Evolutionary conservation across 2,329 filamentous ascomycete species (phyloP), one percentile per base, ranked within the genome.

Genomic region (Penicillium sclerotiorum): DNA sequence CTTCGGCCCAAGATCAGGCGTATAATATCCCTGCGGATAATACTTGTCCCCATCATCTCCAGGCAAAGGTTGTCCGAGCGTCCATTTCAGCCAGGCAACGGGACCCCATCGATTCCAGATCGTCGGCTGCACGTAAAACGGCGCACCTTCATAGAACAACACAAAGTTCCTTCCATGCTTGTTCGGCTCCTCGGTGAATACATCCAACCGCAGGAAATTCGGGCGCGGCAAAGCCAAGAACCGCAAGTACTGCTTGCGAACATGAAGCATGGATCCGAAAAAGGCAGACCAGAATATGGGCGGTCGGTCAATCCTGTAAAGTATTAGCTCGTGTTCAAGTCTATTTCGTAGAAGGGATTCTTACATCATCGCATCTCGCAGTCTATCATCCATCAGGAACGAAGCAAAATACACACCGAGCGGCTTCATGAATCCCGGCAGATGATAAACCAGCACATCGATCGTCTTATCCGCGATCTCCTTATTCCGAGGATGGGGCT

Each of bases 301-400:
- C 0, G 75, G 69, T 5, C 68, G 62, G 1, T 66, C 50, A 25
- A 73, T 74, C 62, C 71, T 72, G 18, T 8, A 53, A 9, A 45
- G 15, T 17, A 44, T 39, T 8, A 15, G 15, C 28, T 21, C 27
- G 2, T 28, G 6, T 42, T 5, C 3, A 13, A 39, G 9, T 12
- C 21, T 42, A 5, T 3, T 11, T 22, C 3, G 13, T 13, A 8
- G 18, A 8, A n/a, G n/a, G 12, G 22, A 15, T 21, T 47, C 76
- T 66, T 68, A 86, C 82, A 82, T 74, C 76, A 90, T 89, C 0
- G 86, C 82, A 36, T 76, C 76, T 8, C 86, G 75, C 39, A 89
- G 69, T 8, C 81, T 75, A 21, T 84, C 80, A 11, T 83, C 84
- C 79, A 90, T 81, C 33, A 88, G 61, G 3, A 81, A 79, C 22